Evolutionary conservation across 768 basidiomycete species (phyloP).

Genomic region (Calvatia gigantea): DNA sequence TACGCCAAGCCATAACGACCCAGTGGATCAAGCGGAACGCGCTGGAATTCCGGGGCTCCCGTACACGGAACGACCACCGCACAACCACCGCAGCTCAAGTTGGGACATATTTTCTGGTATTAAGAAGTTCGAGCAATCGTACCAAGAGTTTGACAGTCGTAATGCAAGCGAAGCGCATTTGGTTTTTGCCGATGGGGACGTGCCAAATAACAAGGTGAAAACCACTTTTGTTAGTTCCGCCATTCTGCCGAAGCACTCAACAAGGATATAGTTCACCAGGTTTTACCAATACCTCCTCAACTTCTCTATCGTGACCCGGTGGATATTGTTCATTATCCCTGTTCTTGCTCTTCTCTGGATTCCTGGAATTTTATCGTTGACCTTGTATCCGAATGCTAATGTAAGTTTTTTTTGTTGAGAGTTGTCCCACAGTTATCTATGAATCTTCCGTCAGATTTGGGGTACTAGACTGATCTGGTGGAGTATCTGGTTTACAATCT

Average conservation of each 20-base stretch:
- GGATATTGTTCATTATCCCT: slow-evolving; percentile 78
- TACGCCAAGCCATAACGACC: not conserved
- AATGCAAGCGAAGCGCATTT: slow-evolving; percentile 50
- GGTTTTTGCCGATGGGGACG: slow-evolving; percentile 58
- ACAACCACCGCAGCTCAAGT: slow-evolving; percentile 30
- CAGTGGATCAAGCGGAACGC: slow-evolving; percentile 6
- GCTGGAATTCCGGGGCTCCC: slow-evolving; percentile 12
- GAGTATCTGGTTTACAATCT: slow-evolving; percentile 80
- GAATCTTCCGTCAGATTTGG: slow-evolving; percentile 42
- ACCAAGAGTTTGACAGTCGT: slow-evolving; percentile 55
- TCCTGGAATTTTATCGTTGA: slow-evolving; percentile 67
- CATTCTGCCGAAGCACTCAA: not conserved
- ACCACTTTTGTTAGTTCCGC: too few relatives aligned
- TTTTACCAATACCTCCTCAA: slow-evolving; percentile 74
- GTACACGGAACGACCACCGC: not conserved
- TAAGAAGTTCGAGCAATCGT: slow-evolving; percentile 49
- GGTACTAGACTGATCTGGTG: slow-evolving; percentile 65
- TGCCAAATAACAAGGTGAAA: slow-evolving; percentile 52
- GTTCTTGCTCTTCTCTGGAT: slow-evolving; percentile 67
- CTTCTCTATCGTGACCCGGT: slow-evolving; percentile 74
- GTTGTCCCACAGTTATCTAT: not conserved
- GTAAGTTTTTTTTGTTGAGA: slow-evolving; percentile 30
- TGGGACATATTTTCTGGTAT: slow-evolving; percentile 52
- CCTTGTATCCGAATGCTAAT: slow-evolving; percentile 41
- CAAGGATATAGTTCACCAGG: slow-evolving; percentile 43